Evolutionary conservation across 228 moss, liverwort and hornwort genomes (phyloP), one percentile per base, ranked within the genome.

Genomic region (Sphagnum magellanicum): DNA sequence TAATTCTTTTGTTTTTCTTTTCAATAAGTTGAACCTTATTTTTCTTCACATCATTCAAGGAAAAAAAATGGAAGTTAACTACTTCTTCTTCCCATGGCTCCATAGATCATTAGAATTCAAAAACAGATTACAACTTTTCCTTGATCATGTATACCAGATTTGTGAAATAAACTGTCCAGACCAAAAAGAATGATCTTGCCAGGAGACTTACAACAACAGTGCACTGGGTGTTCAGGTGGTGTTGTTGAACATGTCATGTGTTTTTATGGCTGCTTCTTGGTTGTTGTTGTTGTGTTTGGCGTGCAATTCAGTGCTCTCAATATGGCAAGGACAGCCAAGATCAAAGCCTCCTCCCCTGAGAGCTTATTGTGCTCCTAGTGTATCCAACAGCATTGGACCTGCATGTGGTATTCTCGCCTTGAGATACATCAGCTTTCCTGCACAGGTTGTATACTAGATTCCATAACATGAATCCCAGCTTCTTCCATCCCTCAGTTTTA

Each of bases 391-490:
- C 52, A 77, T 98, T 49, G 92, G 94, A 55, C 97, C 94, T 52
- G 93, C 90, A 13, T 98, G 94, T 53, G 94, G 93, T 67, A 91
- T 90, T 52, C 67, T 87, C 10, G 91, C 97, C 5, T 68, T 98
- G 50, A 98, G 78, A 75, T 94, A 90, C 70, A 93, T 98, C 82
- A 98, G 94, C 84, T 98, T 82, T 11, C 92, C 94, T 5, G 92
- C 97, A 48, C 94, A 98, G 92, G 97, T 95, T 50, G 32, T 32
- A 58, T 51, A 47, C 8, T 8, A 68, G 9, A 68, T 32, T 32
- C 32, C 32, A 32, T 3, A 32, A 32, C 32, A 32, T 32, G 32
- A 32, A 32, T 32, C 32, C 32, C 32, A 32, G 3, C 32, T 32
- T 32, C 32, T 32, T 32, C 32, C 32, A 32, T 32, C 32, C 32